Base-by-base conservation (phyloP, 768 basidiomycete genomes). In the Calocybe indica region DNA sequence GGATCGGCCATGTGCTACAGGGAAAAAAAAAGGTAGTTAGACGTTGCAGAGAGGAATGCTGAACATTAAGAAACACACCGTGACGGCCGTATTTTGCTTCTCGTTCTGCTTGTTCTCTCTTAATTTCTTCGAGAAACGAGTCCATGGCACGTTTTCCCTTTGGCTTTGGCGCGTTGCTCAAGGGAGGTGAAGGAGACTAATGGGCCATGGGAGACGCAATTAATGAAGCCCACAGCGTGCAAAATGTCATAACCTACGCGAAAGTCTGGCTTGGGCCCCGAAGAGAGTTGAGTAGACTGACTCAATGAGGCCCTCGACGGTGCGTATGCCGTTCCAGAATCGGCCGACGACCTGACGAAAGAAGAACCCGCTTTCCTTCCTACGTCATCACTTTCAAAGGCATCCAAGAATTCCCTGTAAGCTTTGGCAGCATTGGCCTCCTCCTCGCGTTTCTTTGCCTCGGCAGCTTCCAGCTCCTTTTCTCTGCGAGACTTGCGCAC, bases 121-220 rank as follows among this genome's bases (percentile, higher is more conserved):
- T 98, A 50, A 99, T 91, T 69, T 99, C 93, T 58, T 96, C 93
- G 43, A 99, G 71, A 62, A 98, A 99, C 1, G 85, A 67, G 65
- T 97, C 94, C 92, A 98, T 98, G 1, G 89, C 92, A 43, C 95
- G 81, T 62, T 92, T 96, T 2, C 96, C 96, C 62, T 92, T 96
- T 0, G 89, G 84, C 61, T 83, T 92, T 1, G 83, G 77, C 5
- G 63, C 69, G 49, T 58, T 60, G 15, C 62, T 50, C 10, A 71
- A 56, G 0, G 78, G 71, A 3, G 84, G 80, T 15, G 88, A 83
- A n/a, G 79, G 76, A 0, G 75, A 73, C 77, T 85, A 44, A 9
- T 22, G 11, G 6, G 2, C 5, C 34, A 30, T 29, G 5, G 34
- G 48, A 11, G 44, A 48, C 39, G 14, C 44, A 12, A 32, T n/a